Conservation (phyloP, 139 green algal species). For the Closterium sp. region DNA sequence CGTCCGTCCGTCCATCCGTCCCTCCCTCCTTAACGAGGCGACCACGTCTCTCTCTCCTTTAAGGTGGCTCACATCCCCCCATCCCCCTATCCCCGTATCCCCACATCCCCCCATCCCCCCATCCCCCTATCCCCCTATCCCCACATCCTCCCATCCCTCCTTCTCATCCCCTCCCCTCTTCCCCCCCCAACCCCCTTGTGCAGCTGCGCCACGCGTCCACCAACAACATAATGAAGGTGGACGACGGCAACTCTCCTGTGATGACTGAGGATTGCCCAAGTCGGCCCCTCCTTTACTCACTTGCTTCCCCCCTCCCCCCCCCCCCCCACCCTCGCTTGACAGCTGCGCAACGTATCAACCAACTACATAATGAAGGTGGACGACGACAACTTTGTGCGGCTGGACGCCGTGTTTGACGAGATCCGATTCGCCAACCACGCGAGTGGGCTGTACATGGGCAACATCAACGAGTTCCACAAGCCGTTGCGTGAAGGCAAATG, state of each 20-base stretch:
- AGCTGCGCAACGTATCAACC: slow-evolving; percentile 24
- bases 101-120: too few species aligned
- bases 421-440: not conserved
- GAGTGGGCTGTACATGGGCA: slow-evolving; percentile 39
- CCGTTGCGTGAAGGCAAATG: slow-evolving; percentile 36
- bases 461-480: slow-evolving; percentile 50
- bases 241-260: slow-evolving; percentile 15
- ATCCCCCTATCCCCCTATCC: too few species aligned
- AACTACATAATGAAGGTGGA: slow-evolving; percentile 52
- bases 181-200: not conserved
- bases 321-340: not conserved
- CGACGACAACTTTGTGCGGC: slow-evolving; percentile 41
- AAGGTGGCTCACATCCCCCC: too few species aligned
- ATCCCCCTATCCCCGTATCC: too few species aligned
- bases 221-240: slow-evolving; percentile 49
- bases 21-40: too few species aligned
- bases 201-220: slow-evolving; percentile 21
- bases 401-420: slow-evolving; percentile 26
- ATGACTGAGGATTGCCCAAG: too few species aligned
- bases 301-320: not conserved
- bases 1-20: too few species aligned
- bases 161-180: too few species aligned
- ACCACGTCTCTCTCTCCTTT: too few species aligned
- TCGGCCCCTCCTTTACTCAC: not conserved
- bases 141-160: too few species aligned